phyloP scores from a whole-genome alignment of 2,329 filamentous ascomycete species.

The Rhynchosporium agropyri region DNA sequence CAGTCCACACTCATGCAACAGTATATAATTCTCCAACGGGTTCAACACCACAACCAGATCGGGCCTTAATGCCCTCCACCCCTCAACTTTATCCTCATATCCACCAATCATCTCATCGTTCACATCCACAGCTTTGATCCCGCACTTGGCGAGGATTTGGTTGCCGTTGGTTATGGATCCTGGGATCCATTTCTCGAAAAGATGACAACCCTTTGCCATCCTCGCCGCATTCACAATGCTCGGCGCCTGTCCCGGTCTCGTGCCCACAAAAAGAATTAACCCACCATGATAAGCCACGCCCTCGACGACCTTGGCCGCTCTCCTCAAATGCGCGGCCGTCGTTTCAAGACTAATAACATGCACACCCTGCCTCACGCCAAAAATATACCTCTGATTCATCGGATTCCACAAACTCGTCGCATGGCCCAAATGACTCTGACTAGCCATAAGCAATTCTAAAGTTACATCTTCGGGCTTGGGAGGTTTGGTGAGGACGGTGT shows the following conservation, averaged over 20 bases:
- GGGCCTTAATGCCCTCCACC: constrained; percentile 71
- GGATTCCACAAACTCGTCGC: constrained; percentile 92
- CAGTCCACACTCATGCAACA: constrained; percentile 88
- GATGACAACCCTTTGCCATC: constrained; percentile 76
- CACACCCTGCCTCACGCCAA: constrained; percentile 82
- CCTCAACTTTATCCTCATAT: constrained; percentile 66
- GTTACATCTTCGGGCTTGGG: constrained; percentile 79
- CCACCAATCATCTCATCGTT: constrained; percentile 63
- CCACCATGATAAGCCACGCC: constrained; percentile 83
- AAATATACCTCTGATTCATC: constrained; percentile 90
- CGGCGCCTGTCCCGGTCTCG: constrained; percentile 76
- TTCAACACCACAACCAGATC: constrained; percentile 94
- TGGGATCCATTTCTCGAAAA: constrained; percentile 92
- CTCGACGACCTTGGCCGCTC: constrained; percentile 88
- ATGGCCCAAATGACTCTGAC: constrained; percentile 88
- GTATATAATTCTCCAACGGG: constrained; percentile 85
- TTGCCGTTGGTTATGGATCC: constrained; percentile 92
- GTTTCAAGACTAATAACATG: constrained; percentile 93
- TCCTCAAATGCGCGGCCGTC: constrained; percentile 86
- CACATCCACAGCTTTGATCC: constrained; percentile 76
- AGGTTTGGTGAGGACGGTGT: constrained; percentile 69
- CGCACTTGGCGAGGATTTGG: constrained; percentile 74
- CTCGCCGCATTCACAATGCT: constrained; percentile 80
- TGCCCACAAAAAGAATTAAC: constrained; percentile 88
- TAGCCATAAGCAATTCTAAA: constrained; percentile 86